A percentile compares a stretch with the other conserved stretches of the same genome.
Evolutionary conservation across 2,329 filamentous ascomycete species (phyloP).

Genomic region (Curvularia hawaiiensis): DNA sequence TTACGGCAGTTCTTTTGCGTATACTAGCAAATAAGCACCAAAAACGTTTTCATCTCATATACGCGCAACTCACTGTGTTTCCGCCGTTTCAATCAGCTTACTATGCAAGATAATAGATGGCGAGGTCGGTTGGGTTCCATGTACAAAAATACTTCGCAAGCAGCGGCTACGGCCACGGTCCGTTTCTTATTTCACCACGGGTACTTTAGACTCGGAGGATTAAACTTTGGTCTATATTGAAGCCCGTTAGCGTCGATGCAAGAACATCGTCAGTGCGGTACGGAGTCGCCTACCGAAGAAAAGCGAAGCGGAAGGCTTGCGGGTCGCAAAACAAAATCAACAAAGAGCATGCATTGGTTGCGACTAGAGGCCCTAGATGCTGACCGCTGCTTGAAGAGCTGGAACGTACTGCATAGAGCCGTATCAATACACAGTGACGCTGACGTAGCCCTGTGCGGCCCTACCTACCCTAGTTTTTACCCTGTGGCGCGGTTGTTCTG

Average conservation of each 20-base stretch:
- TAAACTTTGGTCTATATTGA: neutral
- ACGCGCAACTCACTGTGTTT: neutral
- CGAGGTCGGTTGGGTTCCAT: neutral
- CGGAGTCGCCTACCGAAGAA: neutral
- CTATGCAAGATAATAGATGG: neutral
- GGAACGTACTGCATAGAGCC: neutral
- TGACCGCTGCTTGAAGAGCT: neutral
- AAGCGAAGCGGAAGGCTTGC: neutral
- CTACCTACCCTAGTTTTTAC: neutral
- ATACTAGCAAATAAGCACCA: neutral
- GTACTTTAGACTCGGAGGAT: neutral
- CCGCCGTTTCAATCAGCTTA: neutral
- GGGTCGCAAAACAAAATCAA: neutral
- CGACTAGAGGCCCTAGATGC: neutral
- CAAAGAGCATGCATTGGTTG: neutral
- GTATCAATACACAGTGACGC: neutral
- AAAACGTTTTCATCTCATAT: neutral
- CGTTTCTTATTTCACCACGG: neutral
- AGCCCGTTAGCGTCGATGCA: neutral
- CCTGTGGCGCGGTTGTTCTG: neutral
- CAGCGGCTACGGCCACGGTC: neutral
- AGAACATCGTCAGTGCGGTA: neutral
- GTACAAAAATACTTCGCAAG: neutral
- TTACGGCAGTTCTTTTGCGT: neutral
- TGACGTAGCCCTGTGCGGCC: neutral